Evolutionary conservation across 148 eudicot genomes (phyloP).

Genomic region (Spergularia marina): DNA sequence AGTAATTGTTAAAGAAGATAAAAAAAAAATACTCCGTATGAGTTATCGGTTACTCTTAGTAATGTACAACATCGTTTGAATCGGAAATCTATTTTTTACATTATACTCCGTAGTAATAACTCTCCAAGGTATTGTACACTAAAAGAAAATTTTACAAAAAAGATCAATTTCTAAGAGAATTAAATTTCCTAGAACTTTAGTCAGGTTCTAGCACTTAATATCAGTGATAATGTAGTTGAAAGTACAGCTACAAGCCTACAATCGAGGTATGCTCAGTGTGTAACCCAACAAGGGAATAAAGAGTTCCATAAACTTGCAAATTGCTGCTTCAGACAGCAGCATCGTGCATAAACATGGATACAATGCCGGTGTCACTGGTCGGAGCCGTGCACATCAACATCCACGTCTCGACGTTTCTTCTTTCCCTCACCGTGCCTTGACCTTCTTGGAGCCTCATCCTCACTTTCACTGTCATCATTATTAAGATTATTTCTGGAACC

Average conservation of each 20-base stretch:
- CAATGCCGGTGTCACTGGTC: conserved; percentile 14
- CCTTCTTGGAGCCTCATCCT: conserved; percentile 94
- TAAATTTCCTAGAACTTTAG: background rate
- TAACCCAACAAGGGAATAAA: background rate
- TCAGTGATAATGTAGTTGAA: background rate
- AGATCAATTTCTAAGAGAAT: background rate
- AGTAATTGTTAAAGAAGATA: too few relatives aligned
- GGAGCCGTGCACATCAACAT: conserved; percentile 37
- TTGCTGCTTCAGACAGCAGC: too few relatives aligned
- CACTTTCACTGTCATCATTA: conserved; percentile 90
- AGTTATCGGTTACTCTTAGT: too few relatives aligned
- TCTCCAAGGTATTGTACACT: background rate
- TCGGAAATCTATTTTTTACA: too few relatives aligned
- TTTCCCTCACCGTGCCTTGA: conserved; percentile 91
- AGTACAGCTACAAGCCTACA: background rate
- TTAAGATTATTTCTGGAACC: conserved; percentile 43
- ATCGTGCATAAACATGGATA: too few relatives aligned
- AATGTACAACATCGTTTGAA: too few relatives aligned
- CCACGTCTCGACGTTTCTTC: conserved; percentile 73
- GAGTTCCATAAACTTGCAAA: background rate
- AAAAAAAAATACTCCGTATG: too few relatives aligned
- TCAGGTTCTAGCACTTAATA: background rate
- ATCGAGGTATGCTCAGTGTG: background rate
- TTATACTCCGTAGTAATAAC: background rate
- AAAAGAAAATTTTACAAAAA: background rate